Evolutionary conservation across 495 filamentous ascomycete genomes (phyloP), one percentile per base, ranked within the genome.

Genomic region (Talaromyces trachyspermus): DNA sequence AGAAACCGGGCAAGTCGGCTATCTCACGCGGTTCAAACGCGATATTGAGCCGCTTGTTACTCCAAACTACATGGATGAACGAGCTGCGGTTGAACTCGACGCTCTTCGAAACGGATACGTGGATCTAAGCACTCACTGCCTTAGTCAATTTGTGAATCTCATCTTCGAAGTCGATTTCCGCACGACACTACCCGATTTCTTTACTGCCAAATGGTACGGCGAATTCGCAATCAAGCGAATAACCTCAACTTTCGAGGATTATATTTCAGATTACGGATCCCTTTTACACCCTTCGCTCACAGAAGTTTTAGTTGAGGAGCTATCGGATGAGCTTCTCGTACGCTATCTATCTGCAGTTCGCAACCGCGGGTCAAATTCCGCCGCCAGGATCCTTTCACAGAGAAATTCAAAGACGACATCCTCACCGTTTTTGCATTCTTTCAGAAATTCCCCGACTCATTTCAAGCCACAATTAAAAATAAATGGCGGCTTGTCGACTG

Each of bases 341-440:
- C 75, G 79, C 24, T 99, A 99, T 59, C 81, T 99, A n/a, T 77
- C 74, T 23, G 75, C 79, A 40, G 88, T 95, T 10, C 81, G 85
- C 62, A 97, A 97, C 76, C 86, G 85, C 59, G 81, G 85, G 89
- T 85, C 53, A 90, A 89, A 59, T 95, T 97, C 77, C 82, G 84
- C 30, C 82, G 87, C 26, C 58, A 67, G 14, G 90, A 95, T 49
- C 84, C 84, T 0, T 95, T 85, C 70, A 81, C 81, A 24, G 86
- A 92, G 41, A 91, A 92, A 68, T 84, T 96, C 69, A 86, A 85
- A 64, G 86, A 91, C 66, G 90, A 96, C 59, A 71, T 96, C 46
- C 70, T 86, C 32, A 86, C 86, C 3, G 86, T 85, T 11, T 95
- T 96, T 54, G 80, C 65, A 20, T 85, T 82, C 61, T 84, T 84